phyloP scores from a whole-genome alignment of 139 green algal species.

The Closterium sp. region DNA sequence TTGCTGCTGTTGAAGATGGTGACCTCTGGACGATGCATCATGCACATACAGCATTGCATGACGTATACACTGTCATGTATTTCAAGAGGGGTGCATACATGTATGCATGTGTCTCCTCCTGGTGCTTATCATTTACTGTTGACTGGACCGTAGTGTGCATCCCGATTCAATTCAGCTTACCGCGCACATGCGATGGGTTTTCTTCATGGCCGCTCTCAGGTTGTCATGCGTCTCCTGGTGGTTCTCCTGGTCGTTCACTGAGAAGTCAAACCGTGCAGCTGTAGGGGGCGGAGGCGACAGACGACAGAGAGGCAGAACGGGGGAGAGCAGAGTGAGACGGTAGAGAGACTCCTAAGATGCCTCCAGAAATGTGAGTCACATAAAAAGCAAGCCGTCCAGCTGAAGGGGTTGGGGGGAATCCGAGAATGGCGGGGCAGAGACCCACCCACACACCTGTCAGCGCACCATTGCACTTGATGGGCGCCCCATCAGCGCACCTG shows the following conservation, averaged over 20 bases:
- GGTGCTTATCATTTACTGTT: too few species aligned
- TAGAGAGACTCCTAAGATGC: neutral
- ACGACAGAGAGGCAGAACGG: neutral
- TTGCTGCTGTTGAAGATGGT: neutral
- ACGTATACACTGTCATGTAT: neutral
- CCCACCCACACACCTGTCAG: too few species aligned
- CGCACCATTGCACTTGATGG: too few species aligned
- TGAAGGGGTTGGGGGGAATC: too few species aligned
- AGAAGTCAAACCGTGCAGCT: slow-evolving; percentile 55
- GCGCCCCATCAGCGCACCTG: too few species aligned
- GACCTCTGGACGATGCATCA: neutral
- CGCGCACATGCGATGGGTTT: slow-evolving; percentile 42
- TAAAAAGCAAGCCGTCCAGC: too few species aligned
- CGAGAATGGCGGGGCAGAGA: too few species aligned
- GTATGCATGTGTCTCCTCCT: too few species aligned
- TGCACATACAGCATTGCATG: neutral
- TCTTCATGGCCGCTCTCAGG: slow-evolving; percentile 35
- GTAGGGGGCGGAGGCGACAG: neutral
- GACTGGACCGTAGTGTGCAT: neutral
- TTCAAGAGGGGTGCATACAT: neutral
- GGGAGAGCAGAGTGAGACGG: neutral
- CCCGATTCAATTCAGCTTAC: slow-evolving; percentile 4
- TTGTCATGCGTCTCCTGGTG: slow-evolving; percentile 55
- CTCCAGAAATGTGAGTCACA: too few species aligned
- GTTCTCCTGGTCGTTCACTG: slow-evolving; percentile 34